A percentile compares a stretch with the other conserved stretches of the same genome.
These are phyloP conservation scores for Physcia stellaris DNA, from an alignment of 495 filamentous ascomycete genomes.

Conservation along the genomic window DNA sequence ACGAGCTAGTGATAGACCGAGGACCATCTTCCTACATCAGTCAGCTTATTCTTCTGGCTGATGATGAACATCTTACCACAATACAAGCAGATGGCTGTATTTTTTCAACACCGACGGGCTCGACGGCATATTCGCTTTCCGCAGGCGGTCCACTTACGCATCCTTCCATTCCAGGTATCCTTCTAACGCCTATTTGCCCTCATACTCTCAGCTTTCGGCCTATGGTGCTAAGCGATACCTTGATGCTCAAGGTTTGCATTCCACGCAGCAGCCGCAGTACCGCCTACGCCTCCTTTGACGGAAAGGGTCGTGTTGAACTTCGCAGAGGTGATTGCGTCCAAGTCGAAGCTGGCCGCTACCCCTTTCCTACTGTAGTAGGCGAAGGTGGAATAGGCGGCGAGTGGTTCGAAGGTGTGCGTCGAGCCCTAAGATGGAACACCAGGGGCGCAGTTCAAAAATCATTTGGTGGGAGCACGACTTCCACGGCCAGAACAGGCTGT, in stretches of 20 bases:
- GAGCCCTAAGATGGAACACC: conserved; percentile 87
- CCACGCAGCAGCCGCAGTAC: conserved; percentile 74
- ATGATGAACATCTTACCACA: conserved; percentile 83
- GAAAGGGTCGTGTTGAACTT: conserved; percentile 86
- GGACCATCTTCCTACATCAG: conserved; percentile 94
- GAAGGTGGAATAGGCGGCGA: conserved; percentile 50
- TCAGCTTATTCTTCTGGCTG: conserved; percentile 88
- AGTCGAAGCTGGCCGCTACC: conserved; percentile 85
- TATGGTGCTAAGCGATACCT: conserved; percentile 95
- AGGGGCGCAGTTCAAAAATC: conserved; percentile 75
- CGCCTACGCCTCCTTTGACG: conserved; percentile 92
- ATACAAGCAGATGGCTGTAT: conserved; percentile 96
- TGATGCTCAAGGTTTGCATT: conserved; percentile 77
- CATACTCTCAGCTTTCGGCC: conserved; percentile 94
- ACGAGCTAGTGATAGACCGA: conserved; percentile 94
- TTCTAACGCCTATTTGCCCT: conserved; percentile 93
- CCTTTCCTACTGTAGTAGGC: conserved; percentile 84
- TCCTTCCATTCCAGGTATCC: conserved; percentile 92
- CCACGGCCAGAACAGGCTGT: conserved; percentile 10
- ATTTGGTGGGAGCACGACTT: conserved; percentile 37
- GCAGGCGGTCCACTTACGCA: conserved; percentile 93
- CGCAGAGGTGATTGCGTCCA: conserved; percentile 86
- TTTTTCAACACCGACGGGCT: conserved; percentile 88
- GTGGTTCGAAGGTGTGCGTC: conserved; percentile 88
- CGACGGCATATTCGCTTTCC: conserved; percentile 90